These are phyloP conservation scores for Penicillium sp. DNA, from an alignment of 2,329 filamentous ascomycete genomes.

Conservation along the genomic window DNA sequence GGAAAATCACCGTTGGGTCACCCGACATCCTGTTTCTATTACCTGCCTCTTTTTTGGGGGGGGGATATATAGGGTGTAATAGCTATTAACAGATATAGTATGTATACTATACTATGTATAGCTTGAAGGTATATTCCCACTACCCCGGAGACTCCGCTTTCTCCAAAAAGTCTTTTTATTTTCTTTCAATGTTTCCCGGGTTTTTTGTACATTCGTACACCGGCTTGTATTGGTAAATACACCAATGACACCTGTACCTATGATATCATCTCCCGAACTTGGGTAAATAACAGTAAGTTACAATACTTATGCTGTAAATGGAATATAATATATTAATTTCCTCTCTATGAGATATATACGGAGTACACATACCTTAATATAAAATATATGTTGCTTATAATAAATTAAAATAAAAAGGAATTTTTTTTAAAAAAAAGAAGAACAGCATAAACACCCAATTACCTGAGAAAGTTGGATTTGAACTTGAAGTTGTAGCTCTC, in stretches of 20 bases:
- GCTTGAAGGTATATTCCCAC: neutral
- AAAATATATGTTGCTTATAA: neutral
- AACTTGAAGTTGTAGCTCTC: constrained; percentile 14
- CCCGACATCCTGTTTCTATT: constrained; percentile 30
- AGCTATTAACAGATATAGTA: neutral
- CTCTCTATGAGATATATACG: neutral
- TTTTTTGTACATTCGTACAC: neutral
- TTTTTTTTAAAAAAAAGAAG: neutral
- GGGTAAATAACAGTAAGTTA: constrained; percentile 7
- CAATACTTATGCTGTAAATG: neutral
- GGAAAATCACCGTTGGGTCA: constrained; percentile 43
- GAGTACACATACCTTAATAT: neutral
- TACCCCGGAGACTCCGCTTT: constrained; percentile 13
- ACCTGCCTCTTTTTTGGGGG: neutral
- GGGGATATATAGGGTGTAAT: neutral
- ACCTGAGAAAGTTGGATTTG: constrained; percentile 3
- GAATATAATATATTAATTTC: neutral
- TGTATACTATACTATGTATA: constrained; percentile 3
- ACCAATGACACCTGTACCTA: neutral
- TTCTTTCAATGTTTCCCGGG: neutral
- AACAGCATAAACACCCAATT: neutral
- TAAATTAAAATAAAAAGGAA: neutral
- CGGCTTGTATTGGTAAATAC: constrained; percentile 7
- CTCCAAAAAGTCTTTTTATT: neutral
- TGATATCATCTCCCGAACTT: constrained; percentile 15